Evolutionary conservation across 106 monocot genomes (phyloP), one percentile per base, ranked within the genome.

Genomic region (Posidonia australis): DNA sequence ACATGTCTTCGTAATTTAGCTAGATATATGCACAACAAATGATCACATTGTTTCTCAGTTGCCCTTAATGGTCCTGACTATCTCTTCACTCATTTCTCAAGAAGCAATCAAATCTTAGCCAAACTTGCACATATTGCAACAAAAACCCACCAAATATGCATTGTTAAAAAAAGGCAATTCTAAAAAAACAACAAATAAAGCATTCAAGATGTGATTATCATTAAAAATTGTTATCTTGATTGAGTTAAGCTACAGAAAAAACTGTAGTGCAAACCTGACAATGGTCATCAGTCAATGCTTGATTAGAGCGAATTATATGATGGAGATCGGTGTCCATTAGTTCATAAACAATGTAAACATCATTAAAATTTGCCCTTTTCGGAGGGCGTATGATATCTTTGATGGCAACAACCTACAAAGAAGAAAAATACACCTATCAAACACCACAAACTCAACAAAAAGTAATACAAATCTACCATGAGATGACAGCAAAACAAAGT

Each of bases 311-410:
- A 42, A 87, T 76, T 66, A 87, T 83, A 32, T 87, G 87, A 66
- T 87, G 83, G 61, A 87, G 87, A 78, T 87, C 87, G 21, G 87
- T 87, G 59, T 87, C 87, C 87, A 87, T 83, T 67, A 87, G 60
- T 20, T 83, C 83, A 70, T 64, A 67, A 58, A 87, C 83, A 66
- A 87, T 76, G 61, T 87, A 87, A 46, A 87, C 87, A 76, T 87
- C 87, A 72, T 78, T 83, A 51, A 87, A 87, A 45, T 68, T 83
- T 24, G 83, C 83, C 66, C 54, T 78, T 46, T 60, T 75, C 48
- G 83, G 83, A 52, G 87, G 83, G n/a, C 80, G 83, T 67, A 87
- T 80, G 11, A 87, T 73, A 26, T 87, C 87, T 73, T 87, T 87
- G 68, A 87, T 45, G 21, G 71, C 69, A 70, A 87, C 78, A 32